Evolutionary conservation across 1,139 yeast genomes (phyloP).

Genomic region (Nakaseomyces bracarensis): DNA sequence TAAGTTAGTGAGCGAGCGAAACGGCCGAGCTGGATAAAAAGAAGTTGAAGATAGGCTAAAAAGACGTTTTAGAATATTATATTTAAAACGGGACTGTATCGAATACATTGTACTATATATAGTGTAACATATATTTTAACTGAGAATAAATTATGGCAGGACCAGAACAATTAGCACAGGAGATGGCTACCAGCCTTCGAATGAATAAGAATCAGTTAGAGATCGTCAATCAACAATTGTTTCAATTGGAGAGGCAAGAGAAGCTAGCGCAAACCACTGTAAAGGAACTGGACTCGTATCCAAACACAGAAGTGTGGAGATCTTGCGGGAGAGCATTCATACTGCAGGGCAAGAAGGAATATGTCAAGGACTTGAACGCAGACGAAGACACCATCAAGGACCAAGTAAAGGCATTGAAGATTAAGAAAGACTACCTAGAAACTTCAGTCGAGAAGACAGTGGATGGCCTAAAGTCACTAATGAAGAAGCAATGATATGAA

Average conservation of each 20-base stretch:
- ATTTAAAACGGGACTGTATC: too few relatives aligned
- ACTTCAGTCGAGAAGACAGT: conserved; percentile 72
- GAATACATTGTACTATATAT: too few relatives aligned
- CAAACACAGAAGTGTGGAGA: conserved; percentile 57
- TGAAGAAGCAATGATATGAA: neutral
- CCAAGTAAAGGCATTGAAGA: conserved; percentile 50
- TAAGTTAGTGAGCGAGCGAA: too few relatives aligned
- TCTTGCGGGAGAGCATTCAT: conserved; percentile 77
- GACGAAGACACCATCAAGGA: conserved; percentile 53
- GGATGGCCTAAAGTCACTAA: conserved; percentile 41
- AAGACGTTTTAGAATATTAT: too few relatives aligned
- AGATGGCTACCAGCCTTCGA: conserved; percentile 56
- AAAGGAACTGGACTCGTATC: conserved; percentile 42
- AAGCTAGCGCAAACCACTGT: conserved; percentile 50
- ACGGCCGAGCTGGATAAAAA: too few relatives aligned
- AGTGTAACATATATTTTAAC: too few relatives aligned
- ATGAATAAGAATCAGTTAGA: conserved; percentile 55
- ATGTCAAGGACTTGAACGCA: conserved; percentile 40
- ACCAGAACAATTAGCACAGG: conserved; percentile 34
- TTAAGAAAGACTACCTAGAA: conserved; percentile 64
- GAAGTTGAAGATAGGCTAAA: too few relatives aligned
- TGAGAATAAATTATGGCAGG: conserved; percentile 1
- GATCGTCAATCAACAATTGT: conserved; percentile 52
- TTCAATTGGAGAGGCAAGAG: conserved; percentile 49
- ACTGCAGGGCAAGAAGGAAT: conserved; percentile 36